phyloP scores from a whole-genome alignment of 1,284 basidiomycete species.

The Ceratorhiza oryzae-sativae region DNA sequence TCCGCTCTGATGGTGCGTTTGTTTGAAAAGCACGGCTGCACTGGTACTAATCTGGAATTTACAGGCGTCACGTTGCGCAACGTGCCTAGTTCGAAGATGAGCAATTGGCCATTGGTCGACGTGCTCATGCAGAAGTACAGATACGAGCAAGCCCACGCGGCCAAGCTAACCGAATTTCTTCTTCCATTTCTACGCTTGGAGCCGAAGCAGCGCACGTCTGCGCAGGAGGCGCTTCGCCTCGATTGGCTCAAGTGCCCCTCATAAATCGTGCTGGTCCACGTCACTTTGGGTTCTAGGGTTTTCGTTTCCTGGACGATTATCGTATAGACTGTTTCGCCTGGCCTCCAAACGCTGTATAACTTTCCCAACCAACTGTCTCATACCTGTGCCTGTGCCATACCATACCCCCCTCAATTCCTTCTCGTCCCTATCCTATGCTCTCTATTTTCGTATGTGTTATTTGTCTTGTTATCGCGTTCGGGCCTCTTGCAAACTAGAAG shows the following conservation, averaged over 20 bases:
- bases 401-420: not conserved
- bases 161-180: constrained; percentile 22
- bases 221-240: constrained; percentile 30
- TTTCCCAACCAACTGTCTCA: constrained; percentile 34
- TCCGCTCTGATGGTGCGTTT: constrained; percentile 41
- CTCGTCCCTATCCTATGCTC: not conserved
- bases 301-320: not conserved
- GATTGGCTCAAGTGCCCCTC: constrained; percentile 27
- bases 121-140: constrained; percentile 26
- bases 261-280: constrained; percentile 12
- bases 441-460: constrained; percentile 11
- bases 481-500: constrained; percentile 6
- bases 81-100: constrained; percentile 33
- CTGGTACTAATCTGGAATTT: not conserved
- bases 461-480: constrained; percentile 2
- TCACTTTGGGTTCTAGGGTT: not conserved
- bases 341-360: constrained; percentile 26
- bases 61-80: constrained; percentile 32
- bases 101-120: constrained; percentile 14
- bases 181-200: constrained; percentile 34
- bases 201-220: constrained; percentile 28
- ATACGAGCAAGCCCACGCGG: constrained; percentile 23
- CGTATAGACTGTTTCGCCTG: constrained; percentile 3
- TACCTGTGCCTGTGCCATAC: constrained; percentile 29
- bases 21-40: not conserved